Evolutionary conservation across 345 rosid species (phyloP).

Genomic region (Rhodamnia rubescens): DNA sequence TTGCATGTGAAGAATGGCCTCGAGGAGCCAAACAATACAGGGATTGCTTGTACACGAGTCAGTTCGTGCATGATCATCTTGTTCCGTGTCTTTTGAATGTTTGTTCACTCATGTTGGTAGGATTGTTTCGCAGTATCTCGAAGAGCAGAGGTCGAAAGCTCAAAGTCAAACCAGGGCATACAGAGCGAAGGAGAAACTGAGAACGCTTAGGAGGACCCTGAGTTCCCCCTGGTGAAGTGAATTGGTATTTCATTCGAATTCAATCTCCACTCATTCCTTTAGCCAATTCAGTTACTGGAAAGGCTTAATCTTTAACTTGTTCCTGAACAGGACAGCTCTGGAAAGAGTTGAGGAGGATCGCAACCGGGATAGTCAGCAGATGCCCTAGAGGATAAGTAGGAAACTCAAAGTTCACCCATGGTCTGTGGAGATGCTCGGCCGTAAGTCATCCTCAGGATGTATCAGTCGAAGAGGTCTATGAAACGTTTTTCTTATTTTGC

Average conservation of each 20-base stretch:
- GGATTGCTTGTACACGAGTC: neutral
- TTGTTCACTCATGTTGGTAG: neutral
- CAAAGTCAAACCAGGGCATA: constrained; percentile 36
- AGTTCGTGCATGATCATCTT: neutral
- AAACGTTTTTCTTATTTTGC: neutral
- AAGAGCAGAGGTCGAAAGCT: constrained; percentile 37
- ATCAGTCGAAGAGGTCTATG: neutral
- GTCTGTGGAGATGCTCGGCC: neutral
- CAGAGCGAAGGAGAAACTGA: constrained; percentile 37
- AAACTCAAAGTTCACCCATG: neutral
- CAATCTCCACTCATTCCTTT: neutral
- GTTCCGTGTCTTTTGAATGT: neutral
- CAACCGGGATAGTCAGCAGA: neutral
- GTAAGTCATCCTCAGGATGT: neutral
- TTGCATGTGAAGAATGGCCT: neutral
- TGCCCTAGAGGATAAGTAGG: neutral
- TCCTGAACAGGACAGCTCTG: neutral
- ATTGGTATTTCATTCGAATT: neutral
- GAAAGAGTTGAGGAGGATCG: neutral
- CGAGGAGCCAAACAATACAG: neutral
- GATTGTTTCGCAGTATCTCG: constrained; percentile 30
- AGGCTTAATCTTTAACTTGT: neutral
- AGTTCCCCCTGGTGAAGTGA: constrained; percentile 41
- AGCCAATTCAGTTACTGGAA: neutral
- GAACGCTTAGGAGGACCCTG: constrained; percentile 39